Base-by-base conservation (phyloP, 2,329 filamentous ascomycete species). In the Diplodia sapinea region DNA sequence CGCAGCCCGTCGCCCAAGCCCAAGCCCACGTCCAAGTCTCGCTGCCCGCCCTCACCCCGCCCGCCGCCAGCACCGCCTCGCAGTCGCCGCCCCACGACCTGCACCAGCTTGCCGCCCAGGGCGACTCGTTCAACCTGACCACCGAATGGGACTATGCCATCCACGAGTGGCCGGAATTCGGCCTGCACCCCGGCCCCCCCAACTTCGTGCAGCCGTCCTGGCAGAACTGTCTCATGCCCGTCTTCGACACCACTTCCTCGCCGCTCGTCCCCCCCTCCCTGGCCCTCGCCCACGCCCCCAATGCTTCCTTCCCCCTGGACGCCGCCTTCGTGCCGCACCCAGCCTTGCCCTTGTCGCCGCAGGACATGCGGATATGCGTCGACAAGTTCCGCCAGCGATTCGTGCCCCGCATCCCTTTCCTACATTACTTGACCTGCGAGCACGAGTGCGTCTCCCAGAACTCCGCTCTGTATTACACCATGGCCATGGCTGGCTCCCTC, bases 151-250 rank as follows among this genome's bases (percentile, higher is more conserved):
- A 43, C 50, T 56, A 57, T 20, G 66, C 50, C 51, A 51, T 68
- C 50, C 56, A 68, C 9, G 66, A 68, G n/a, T 67, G 65, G 65
- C 55, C 65, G 9, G 56, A 67, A 5, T 67, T 62, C 65, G 12
- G 12, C 43, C 8, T 61, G 55, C 43, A 31, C 20, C 15, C 36
- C 13, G 55, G 31, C 36, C 15, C 7, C 15, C 38, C 23, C 55
- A 52, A 43, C 49, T 20, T 55, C 33, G 26, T 62, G 43, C 33
- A 36, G 9, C 23, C 49, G n/a, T 67, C 65, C 36, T 67, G 65
- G 65, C 65, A 67, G 43, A 50, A 62, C 55, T 67, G 43, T 40
- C 55, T 49, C 36, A 62, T 67, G 65, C 65, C 65, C 33, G 47
- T 26, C 20, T 67, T 62, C n/a, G 65, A 67, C 15, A 17, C 65